Evolutionary conservation across 2,329 filamentous ascomycete genomes (phyloP).

Genomic region (Pseudocercospora fijiensis): DNA sequence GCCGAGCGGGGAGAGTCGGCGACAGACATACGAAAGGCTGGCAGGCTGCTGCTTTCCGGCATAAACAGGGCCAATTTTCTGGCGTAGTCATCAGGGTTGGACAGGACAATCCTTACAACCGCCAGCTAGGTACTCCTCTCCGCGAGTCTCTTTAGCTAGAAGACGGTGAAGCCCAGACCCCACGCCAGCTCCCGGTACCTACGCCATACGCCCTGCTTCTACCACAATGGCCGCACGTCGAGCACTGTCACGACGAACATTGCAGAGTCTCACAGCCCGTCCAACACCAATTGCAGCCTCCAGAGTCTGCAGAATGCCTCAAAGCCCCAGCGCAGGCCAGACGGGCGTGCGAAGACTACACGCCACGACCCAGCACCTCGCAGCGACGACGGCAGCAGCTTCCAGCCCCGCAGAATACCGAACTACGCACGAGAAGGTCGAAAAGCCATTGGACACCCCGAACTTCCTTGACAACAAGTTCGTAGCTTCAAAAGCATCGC

Average conservation of each 20-base stretch:
- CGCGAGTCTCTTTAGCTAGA: conserved; percentile 19
- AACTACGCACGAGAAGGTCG: conserved; percentile 68
- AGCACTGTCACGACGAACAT: conserved; percentile 44
- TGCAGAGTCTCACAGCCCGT: conserved; percentile 42
- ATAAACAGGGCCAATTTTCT: background rate
- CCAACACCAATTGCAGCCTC: conserved; percentile 39
- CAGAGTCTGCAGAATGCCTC: conserved; percentile 36
- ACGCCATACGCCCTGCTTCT: background rate
- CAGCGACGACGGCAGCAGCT: conserved; percentile 52
- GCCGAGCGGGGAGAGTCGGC: conserved; percentile 1
- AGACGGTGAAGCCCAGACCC: too few relatives aligned
- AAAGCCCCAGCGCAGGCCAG: conserved; percentile 39
- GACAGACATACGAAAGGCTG: conserved; percentile 2
- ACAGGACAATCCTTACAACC: background rate
- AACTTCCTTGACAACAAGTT: conserved; percentile 84
- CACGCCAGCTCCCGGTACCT: background rate
- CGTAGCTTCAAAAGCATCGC: conserved; percentile 62
- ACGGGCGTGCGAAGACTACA: conserved; percentile 52
- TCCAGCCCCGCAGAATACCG: conserved; percentile 61
- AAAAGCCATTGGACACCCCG: conserved; percentile 67
- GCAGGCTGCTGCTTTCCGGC: background rate
- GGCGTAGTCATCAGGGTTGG: background rate
- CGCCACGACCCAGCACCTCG: conserved; percentile 55
- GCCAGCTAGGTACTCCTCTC: conserved; percentile 1
- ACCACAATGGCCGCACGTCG: conserved; percentile 48